Conservation (phyloP, 169 alveolate genomes). For the Plasmodium chabaudi region DNA sequence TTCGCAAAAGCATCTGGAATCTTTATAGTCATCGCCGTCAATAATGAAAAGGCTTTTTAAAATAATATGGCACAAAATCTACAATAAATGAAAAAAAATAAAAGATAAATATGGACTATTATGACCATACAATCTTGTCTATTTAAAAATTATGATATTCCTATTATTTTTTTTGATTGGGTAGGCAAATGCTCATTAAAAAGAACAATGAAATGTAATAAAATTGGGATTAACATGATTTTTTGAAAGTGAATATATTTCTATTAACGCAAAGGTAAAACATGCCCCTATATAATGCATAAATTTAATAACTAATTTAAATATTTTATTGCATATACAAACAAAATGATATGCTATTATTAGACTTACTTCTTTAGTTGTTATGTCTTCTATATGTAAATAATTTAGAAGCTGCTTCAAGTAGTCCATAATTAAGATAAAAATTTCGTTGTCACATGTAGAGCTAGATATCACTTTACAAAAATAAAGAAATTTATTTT, state of each 20-base stretch:
- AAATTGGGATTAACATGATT: too few relatives aligned
- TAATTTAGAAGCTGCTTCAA: conserved; percentile 50
- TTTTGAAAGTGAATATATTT: too few relatives aligned
- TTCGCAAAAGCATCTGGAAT: conserved; percentile 61
- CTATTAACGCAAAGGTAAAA: too few relatives aligned
- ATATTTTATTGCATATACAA: too few relatives aligned
- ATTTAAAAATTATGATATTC: background rate
- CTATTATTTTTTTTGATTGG: too few relatives aligned
- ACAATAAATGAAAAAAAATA: background rate
- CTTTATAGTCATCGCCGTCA: conserved; percentile 29
- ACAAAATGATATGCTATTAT: too few relatives aligned
- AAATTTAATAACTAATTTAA: background rate
- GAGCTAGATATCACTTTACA: conserved; percentile 38
- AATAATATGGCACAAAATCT: conserved; percentile 61
- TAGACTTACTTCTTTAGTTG: conserved; percentile 59
- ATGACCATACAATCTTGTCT: background rate
- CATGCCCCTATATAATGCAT: too few relatives aligned
- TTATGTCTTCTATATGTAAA: conserved; percentile 36
- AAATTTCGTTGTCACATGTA: conserved; percentile 28
- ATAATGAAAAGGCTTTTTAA: conserved; percentile 38
- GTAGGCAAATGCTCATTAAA: too few relatives aligned
- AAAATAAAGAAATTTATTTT: background rate
- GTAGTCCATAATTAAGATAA: conserved; percentile 33
- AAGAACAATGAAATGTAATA: too few relatives aligned
- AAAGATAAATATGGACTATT: background rate